Evolutionary conservation across 2,329 filamentous ascomycete genomes (phyloP), one percentile per base, ranked within the genome.

Genomic region (Fusarium hostae): DNA sequence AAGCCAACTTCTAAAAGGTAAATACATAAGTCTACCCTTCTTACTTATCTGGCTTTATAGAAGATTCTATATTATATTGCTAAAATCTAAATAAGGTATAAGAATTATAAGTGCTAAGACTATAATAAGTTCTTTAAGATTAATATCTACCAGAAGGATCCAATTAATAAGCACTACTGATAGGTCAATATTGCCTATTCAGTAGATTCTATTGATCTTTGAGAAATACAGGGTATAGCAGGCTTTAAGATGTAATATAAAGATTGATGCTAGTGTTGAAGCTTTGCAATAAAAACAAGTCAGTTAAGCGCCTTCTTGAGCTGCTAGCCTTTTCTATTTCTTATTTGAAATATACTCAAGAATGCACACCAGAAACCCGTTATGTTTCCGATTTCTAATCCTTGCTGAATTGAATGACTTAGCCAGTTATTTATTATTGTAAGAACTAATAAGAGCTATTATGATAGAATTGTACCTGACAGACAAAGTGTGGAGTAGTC

Each of bases 121-220:
- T 60, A 71, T 39, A 59, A 62, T 26, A 54, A 52, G 40, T 71
- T 71, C 32, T 71, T 71, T 11, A 65, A 71, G 26, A 58, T 71
- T 9, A 71, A 71, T 30, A 20, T 71, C 13, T 68, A 71, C 26
- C 64, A 68, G 24, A 50, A 56, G 18, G 34, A 71, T 32, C 68
- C 65, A 0, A 28, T 68, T 22, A 71, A 71, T 26, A 59, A 45
- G n/a, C 68, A 71, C 22, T 58, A 71, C 6, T 68, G 68, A 65
- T 54, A 65, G 24, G 58, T 24, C 16, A 57, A 68, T 26, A 44
- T 70, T 15, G 61, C 60, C 34, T 52, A 65, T 8, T 57, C 65
- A 15, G 41, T 65, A 10, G 47, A 22, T 4, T 43, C 20, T 3
- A 68, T 68, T 54, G 68, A 71, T 26, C 16, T 40, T 37, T 37